Percentiles rank a stretch among this genome's conserved stretches.
Evolutionary conservation across 2,329 filamentous ascomycete genomes (phyloP).

Genomic region (Pseudonectria buxi): DNA sequence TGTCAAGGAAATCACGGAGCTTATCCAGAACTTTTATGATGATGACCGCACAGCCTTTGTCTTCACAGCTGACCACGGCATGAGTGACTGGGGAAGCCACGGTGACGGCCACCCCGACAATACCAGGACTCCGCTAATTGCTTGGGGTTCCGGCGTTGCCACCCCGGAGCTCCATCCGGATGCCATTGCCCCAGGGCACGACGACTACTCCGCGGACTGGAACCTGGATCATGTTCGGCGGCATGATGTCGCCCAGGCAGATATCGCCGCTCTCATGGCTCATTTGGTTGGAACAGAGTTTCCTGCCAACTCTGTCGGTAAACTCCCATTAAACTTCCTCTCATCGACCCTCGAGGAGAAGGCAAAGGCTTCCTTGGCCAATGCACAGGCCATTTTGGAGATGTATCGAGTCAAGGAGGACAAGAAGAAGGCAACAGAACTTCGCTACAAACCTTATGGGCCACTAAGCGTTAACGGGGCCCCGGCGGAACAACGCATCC

Average conservation of each 20-base stretch:
- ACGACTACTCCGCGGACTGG: conserved; percentile 90
- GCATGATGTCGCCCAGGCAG: conserved; percentile 89
- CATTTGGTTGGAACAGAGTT: conserved; percentile 84
- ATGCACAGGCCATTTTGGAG: conserved; percentile 81
- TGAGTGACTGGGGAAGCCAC: conserved; percentile 99
- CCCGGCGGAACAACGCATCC: conserved; percentile 60
- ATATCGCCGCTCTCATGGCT: conserved; percentile 92
- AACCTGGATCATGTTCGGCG: conserved; percentile 70
- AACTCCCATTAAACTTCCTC: conserved; percentile 79
- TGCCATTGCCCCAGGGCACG: conserved; percentile 67
- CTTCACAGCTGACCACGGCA: conserved; percentile 96
- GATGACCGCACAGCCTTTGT: conserved; percentile 86
- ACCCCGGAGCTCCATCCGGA: conserved; percentile 55
- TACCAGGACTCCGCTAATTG: conserved; percentile 85
- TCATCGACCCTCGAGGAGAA: conserved; percentile 67
- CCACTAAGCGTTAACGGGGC: conserved; percentile 58
- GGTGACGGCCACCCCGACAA: conserved; percentile 97
- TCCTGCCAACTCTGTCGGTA: conserved; percentile 92
- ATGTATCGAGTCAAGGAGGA: conserved; percentile 95
- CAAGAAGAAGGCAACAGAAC: conserved; percentile 66
- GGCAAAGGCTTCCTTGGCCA: conserved; percentile 75
- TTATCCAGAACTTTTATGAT: conserved; percentile 80
- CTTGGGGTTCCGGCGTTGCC: conserved; percentile 88
- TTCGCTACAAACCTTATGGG: conserved; percentile 71
- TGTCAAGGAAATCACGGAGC: conserved; percentile 71